Percentiles rank a stretch among this genome's conserved stretches.
phyloP scores from a whole-genome alignment of 2,329 filamentous ascomycete genomes.

The Neonectria coccinea region DNA sequence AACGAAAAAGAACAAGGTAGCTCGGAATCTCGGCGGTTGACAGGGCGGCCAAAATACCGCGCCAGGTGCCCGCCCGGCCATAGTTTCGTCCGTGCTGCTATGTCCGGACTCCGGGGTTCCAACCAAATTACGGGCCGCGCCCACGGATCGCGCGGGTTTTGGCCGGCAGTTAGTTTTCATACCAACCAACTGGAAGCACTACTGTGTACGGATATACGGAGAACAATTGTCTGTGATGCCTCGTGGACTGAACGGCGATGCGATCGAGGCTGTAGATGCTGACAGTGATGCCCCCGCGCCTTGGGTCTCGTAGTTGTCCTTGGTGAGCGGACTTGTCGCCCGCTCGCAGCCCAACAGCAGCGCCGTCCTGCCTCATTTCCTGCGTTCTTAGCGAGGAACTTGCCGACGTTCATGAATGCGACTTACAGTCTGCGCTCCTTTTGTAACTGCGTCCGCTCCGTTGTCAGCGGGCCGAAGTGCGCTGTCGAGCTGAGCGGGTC shows the following conservation, averaged over 20 bases:
- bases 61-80: background rate
- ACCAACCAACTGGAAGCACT: too few species aligned
- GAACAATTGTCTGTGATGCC: slow-evolving; percentile 25
- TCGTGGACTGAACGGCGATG: slow-evolving; percentile 23
- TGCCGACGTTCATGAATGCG: slow-evolving; percentile 38
- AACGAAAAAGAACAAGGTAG: too few species aligned
- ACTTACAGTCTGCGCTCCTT: slow-evolving; percentile 21
- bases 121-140: background rate
- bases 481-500: slow-evolving; percentile 30
- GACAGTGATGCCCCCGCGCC: slow-evolving; percentile 24
- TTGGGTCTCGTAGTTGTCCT: slow-evolving; percentile 6
- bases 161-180: too few species aligned
- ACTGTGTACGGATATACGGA: too few species aligned
- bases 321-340: slow-evolving; percentile 35
- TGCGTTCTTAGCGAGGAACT: slow-evolving; percentile 29
- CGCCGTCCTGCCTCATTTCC: slow-evolving; percentile 27
- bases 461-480: slow-evolving; percentile 24
- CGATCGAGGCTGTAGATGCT: slow-evolving; percentile 35
- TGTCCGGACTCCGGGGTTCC: background rate
- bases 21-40: background rate
- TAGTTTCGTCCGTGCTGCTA: background rate
- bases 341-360: slow-evolving; percentile 37
- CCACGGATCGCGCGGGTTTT: too few species aligned
- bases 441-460: slow-evolving; percentile 33
- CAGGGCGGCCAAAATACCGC: background rate